Percentiles rank a stretch among this genome's conserved stretches.
Conservation (phyloP, 139 green algal genomes). For the Edaphochlamys debaryana region DNA sequence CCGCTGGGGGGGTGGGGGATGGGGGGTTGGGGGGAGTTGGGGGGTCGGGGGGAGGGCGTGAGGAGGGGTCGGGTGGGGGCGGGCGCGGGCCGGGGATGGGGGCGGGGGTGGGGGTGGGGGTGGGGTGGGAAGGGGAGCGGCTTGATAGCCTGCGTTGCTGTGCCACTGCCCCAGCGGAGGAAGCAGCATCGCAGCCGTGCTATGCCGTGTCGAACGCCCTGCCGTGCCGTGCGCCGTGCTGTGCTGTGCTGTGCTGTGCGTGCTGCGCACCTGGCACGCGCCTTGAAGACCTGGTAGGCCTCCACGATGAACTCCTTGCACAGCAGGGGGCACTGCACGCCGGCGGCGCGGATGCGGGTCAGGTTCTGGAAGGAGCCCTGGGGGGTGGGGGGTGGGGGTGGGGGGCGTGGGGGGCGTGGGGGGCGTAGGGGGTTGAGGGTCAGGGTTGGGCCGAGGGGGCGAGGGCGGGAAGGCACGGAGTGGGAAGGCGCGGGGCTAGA, state of each 20-base stretch:
- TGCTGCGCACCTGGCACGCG: conserved; percentile 54
- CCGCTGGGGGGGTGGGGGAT: conserved; percentile 58
- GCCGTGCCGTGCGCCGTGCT: no score
- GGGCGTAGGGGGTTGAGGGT: background rate
- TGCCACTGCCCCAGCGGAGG: no score
- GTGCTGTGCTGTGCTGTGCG: no score
- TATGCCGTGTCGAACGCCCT: no score
- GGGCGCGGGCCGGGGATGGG: no score
- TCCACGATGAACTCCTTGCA: conserved; percentile 99
- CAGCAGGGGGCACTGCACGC: conserved; percentile 92
- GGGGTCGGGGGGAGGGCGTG: background rate
- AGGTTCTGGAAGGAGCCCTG: conserved; percentile 84
- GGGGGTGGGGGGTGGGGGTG: background rate
- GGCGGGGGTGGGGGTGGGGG: no score
- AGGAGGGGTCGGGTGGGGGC: conserved; percentile 36
- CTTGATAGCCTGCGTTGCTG: no score
- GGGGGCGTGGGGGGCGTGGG: no score
- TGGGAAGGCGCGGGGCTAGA: background rate
- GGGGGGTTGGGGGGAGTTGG: no score
- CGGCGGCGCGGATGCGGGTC: conserved; percentile 71
- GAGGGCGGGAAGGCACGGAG: background rate
- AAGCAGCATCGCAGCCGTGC: no score
- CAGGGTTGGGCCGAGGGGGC: background rate
- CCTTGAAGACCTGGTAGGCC: conserved; percentile 91
- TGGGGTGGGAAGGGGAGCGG: no score